Evolutionary conservation across 2,329 filamentous ascomycete genomes (phyloP).

Genomic region (Hypoxylon sp.): DNA sequence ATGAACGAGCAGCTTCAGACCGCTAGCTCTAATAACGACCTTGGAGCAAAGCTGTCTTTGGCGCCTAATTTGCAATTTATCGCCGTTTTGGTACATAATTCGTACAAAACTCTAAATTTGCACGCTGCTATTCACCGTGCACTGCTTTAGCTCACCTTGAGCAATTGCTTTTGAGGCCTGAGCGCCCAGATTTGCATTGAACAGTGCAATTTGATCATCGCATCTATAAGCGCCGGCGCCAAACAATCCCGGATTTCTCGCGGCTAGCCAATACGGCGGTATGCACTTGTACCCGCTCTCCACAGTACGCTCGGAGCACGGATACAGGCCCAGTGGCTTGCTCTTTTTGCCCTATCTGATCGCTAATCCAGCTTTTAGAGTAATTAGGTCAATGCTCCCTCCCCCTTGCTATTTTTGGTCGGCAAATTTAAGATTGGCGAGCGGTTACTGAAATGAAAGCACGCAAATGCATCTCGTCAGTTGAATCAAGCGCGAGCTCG

Average conservation of each 20-base stretch:
- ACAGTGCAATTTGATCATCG: slow-evolving; percentile 10
- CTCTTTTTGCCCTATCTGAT: slow-evolving; percentile 19
- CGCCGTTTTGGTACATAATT: too few relatives aligned
- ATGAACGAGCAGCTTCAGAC: too few relatives aligned
- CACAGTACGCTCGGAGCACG: slow-evolving; percentile 7
- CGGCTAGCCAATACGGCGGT: slow-evolving; percentile 24
- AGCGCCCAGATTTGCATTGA: slow-evolving; percentile 6
- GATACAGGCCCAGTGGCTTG: slow-evolving; percentile 14
- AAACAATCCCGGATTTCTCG: slow-evolving; percentile 8
- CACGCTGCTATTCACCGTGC: slow-evolving; percentile 7
- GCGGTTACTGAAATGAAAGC: slow-evolving; percentile 21
- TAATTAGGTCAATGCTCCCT: slow-evolving; percentile 13
- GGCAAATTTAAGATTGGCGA: slow-evolving; percentile 20
- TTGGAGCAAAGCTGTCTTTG: slow-evolving; percentile 22
- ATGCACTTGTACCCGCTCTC: slow-evolving; percentile 4
- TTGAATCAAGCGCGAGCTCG: slow-evolving; percentile 39
- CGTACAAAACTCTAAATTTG: too few relatives aligned
- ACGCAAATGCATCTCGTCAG: slow-evolving; percentile 19
- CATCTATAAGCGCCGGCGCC: slow-evolving; percentile 13
- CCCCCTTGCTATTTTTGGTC: slow-evolving; percentile 27
- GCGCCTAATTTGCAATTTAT: slow-evolving; percentile 21
- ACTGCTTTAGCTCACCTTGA: slow-evolving; percentile 24
- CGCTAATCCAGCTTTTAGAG: slow-evolving; percentile 19
- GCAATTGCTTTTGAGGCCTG: slow-evolving; percentile 6
- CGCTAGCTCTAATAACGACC: too few relatives aligned